phyloP scores from a whole-genome alignment of 305 asterid genomes.

The Fraxinus sp. region DNA sequence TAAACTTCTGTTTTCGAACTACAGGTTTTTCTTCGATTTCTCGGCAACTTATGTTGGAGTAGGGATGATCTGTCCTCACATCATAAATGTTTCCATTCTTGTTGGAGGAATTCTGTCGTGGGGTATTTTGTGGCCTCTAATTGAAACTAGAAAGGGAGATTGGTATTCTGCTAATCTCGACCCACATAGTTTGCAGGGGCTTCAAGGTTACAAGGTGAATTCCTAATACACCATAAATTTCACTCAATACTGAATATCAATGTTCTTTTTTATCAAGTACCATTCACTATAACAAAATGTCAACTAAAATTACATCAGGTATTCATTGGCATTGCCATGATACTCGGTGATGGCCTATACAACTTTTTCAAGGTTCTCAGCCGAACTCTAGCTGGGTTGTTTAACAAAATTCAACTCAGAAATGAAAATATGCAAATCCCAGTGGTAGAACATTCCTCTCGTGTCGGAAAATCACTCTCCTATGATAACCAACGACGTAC shows the following conservation, averaged over 20 bases:
- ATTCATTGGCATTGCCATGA: constrained; percentile 55
- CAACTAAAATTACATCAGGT: constrained; percentile 27
- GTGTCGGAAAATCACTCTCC: constrained; percentile 7
- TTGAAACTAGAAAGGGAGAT: constrained; percentile 31
- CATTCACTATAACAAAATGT: neutral
- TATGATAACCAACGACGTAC: constrained; percentile 42
- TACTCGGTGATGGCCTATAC: constrained; percentile 63
- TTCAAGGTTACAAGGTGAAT: constrained; percentile 37
- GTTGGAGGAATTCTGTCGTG: constrained; percentile 45
- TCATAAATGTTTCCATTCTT: constrained; percentile 38
- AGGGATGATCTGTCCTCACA: constrained; percentile 51
- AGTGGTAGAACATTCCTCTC: constrained; percentile 6
- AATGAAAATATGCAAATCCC: constrained; percentile 30
- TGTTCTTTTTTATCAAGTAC: no score
- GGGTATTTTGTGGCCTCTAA: constrained; percentile 53
- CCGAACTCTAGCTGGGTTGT: constrained; percentile 35
- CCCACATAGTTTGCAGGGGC: constrained; percentile 26
- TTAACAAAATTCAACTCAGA: constrained; percentile 23
- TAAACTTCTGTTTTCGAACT: neutral
- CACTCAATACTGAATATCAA: neutral
- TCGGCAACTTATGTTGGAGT: constrained; percentile 49
- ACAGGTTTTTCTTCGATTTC: constrained; percentile 52
- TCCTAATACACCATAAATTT: neutral
- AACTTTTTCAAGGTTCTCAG: constrained; percentile 45
- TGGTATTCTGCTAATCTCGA: constrained; percentile 38